Base-by-base conservation (phyloP, 495 filamentous ascomycete species). In the Acidiella bohemica region DNA sequence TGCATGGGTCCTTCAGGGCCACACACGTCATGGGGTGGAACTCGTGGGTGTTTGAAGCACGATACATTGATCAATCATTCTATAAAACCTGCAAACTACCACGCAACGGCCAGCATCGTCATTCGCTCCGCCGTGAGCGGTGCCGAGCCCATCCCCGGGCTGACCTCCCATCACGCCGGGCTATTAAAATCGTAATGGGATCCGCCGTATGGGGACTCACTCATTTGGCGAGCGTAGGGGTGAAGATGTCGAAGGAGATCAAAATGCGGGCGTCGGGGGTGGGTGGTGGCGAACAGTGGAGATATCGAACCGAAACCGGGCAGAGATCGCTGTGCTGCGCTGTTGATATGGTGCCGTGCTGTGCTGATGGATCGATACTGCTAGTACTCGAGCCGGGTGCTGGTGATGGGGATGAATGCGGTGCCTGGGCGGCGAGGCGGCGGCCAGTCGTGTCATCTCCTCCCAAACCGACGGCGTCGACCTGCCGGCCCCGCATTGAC, bases 191-290 rank as follows among this genome's bases (percentile, higher is more conserved):
- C 28, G 11, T 30, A 11, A 12, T 14, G 4, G 4, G 17, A 12
- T 30, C 28, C 28, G 28, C 28, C 28, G 28, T n/a, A n/a, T n/a
- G n/a, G n/a, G n/a, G n/a, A n/a, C n/a, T n/a, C n/a, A n/a, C n/a
- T n/a, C n/a, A n/a, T n/a, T n/a, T n/a, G n/a, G n/a, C n/a, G n/a
- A n/a, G n/a, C n/a, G n/a, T n/a, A n/a, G n/a, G n/a, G n/a, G n/a
- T n/a, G n/a, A n/a, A n/a, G 42, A 28, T 30, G 45, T 49, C 45
- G 25, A 49, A 49, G 45, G 45, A 40, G 30, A 37, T 24, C 39
- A 49, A 44, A 16, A 4, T 11, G 42, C 3, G 24, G 24, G 9
- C 27, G 5, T 28, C 30, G 27, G 30, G 16, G 36, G 39, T 43
- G 7, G 31, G 20, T 42, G 39, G 13, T 39, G 25, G 39, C n/a